Percentiles rank a stretch among this genome's conserved stretches.
These are phyloP conservation scores for Backusella westeae DNA, from an alignment of 192 early-diverging fungal species.

Conservation along the genomic window DNA sequence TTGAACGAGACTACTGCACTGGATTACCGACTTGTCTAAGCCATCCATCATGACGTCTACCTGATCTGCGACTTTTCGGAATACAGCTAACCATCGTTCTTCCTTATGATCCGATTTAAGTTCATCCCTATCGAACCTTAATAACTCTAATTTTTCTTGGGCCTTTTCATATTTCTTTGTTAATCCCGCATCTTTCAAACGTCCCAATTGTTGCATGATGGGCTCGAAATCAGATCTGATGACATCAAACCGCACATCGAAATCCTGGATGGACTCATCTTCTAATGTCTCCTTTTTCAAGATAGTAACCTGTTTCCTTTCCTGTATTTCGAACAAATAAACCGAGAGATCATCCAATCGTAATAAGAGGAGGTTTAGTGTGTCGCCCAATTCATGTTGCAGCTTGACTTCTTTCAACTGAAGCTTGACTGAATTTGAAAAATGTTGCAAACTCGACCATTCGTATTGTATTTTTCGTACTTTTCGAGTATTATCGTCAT, in stretches of 20 bases:
- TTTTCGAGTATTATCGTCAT: not conserved
- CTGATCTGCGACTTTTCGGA: slow-evolving; percentile 52
- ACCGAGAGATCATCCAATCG: slow-evolving; percentile 44
- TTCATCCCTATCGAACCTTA: slow-evolving; percentile 49
- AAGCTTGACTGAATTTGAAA: slow-evolving; percentile 50
- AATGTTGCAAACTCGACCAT: slow-evolving; percentile 54
- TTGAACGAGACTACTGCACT: slow-evolving; percentile 39
- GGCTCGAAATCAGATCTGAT: not conserved
- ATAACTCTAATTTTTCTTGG: slow-evolving; percentile 47
- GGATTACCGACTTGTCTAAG: slow-evolving; percentile 47
- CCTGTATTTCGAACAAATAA: slow-evolving; percentile 44
- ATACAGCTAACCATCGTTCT: slow-evolving; percentile 56
- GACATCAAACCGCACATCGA: not conserved
- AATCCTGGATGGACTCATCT: not conserved
- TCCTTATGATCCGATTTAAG: slow-evolving; percentile 59
- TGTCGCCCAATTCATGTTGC: slow-evolving; percentile 31
- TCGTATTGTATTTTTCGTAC: slow-evolving; percentile 45
- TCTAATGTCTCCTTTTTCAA: slow-evolving; percentile 3
- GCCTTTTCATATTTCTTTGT: slow-evolving; percentile 31
- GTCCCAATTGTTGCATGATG: not conserved
- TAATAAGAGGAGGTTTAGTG: slow-evolving; percentile 34
- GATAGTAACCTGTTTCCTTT: slow-evolving; percentile 24
- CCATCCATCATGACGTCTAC: slow-evolving; percentile 60
- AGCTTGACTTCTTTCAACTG: slow-evolving; percentile 39
- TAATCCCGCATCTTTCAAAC: slow-evolving; percentile 12